Conservation (phyloP, 1,284 basidiomycete genomes). For the Austroboletus novae-zelandiae region DNA sequence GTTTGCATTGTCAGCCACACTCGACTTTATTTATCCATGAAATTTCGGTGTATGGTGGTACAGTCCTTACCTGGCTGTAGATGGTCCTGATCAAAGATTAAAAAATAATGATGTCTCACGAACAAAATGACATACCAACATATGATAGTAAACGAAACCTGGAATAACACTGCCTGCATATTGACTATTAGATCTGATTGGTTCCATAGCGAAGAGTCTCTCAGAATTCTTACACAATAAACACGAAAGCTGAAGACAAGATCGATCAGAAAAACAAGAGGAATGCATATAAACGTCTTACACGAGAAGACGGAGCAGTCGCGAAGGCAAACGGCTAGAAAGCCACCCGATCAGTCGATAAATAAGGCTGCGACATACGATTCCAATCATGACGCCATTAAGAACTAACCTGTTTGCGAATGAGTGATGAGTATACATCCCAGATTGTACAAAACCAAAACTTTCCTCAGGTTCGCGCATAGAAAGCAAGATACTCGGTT, state of each 20-base stretch:
- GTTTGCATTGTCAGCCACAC: no score
- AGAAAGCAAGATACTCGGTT: conserved; percentile 13
- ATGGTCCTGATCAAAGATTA: neutral
- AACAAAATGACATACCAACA: conserved; percentile 17
- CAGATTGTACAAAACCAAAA: conserved; percentile 13
- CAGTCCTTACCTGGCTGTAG: neutral
- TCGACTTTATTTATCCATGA: no score
- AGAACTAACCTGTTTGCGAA: conserved; percentile 12
- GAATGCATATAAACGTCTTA: conserved; percentile 16
- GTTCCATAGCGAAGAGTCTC: no score
- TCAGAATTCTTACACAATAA: conserved; percentile 22
- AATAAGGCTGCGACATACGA: conserved; percentile 10
- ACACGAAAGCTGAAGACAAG: conserved; percentile 13
- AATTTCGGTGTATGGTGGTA: no score
- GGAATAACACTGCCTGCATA: conserved; percentile 15
- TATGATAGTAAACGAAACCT: conserved; percentile 5
- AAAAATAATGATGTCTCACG: no score
- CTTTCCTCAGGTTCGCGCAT: conserved; percentile 6
- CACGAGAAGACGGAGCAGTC: conserved; percentile 11
- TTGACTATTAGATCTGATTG: no score
- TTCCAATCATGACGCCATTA: conserved; percentile 11
- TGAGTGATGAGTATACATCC: neutral
- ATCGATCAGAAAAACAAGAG: neutral
- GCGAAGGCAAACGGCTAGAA: conserved; percentile 4
- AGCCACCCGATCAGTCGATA: neutral